Conservation (phyloP, 1,284 basidiomycete species). For the Puccinia coronata region DNA sequence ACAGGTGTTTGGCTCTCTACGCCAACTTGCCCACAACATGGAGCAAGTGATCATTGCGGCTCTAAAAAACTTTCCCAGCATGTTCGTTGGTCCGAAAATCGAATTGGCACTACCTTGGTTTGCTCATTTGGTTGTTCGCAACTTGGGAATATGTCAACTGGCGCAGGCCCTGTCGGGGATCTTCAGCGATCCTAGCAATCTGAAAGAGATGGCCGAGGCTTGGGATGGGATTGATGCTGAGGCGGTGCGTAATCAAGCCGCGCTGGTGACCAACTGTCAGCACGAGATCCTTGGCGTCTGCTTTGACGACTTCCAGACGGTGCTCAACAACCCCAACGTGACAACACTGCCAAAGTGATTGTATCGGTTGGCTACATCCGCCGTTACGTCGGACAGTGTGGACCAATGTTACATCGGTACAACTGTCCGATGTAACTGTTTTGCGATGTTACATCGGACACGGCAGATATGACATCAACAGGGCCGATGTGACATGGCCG, state of each 20-base stretch:
- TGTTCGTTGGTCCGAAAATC: slow-evolving; percentile 86
- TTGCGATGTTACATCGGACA: no score
- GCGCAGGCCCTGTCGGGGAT: slow-evolving; percentile 81
- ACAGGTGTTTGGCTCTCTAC: slow-evolving; percentile 68
- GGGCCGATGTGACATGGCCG: no score
- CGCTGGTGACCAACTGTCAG: slow-evolving; percentile 82
- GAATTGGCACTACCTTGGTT: slow-evolving; percentile 82
- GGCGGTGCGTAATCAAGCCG: slow-evolving; percentile 84
- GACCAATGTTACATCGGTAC: no score
- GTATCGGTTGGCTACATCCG: no score
- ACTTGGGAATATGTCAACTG: slow-evolving; percentile 83
- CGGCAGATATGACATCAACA: no score
- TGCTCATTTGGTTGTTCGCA: slow-evolving; percentile 81
- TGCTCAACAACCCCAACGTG: no score
- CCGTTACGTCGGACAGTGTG: no score
- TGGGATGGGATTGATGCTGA: slow-evolving; percentile 84
- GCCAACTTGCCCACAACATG: no score
- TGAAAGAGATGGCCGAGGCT: slow-evolving; percentile 77
- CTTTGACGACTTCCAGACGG: slow-evolving; percentile 81
- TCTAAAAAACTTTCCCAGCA: slow-evolving; percentile 76
- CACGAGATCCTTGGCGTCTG: slow-evolving; percentile 81
- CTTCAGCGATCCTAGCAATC: slow-evolving; percentile 77
- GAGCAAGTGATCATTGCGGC: no score
- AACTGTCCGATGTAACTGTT: no score
- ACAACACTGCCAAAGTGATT: no score